These are phyloP conservation scores for Candida endomychidarum DNA, from an alignment of 805 yeast genomes.

Conservation along the genomic window DNA sequence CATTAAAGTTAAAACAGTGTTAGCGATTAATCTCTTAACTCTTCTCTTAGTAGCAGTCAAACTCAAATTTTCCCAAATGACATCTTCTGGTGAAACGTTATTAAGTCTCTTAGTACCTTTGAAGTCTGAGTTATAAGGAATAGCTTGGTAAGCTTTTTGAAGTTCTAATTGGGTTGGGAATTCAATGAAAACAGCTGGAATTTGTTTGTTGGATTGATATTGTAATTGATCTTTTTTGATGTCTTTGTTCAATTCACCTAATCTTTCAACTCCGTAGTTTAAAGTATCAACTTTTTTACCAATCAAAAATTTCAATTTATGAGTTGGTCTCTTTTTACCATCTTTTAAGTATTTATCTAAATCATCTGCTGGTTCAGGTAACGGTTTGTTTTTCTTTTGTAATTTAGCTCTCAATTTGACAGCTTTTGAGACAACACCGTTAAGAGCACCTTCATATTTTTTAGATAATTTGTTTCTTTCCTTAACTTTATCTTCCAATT, in stretches of 20 bases:
- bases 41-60: constrained; percentile 57
- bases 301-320: constrained; percentile 64
- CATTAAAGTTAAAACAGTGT: constrained; percentile 59
- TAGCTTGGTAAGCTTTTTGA: constrained; percentile 85
- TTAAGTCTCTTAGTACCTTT: constrained; percentile 49
- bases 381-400: constrained; percentile 54
- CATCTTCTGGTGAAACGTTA: constrained; percentile 77
- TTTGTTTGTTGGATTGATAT: constrained; percentile 50
- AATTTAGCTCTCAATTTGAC: constrained; percentile 55
- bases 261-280: constrained; percentile 62
- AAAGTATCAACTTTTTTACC: constrained; percentile 88
- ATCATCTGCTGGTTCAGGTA: constrained; percentile 58
- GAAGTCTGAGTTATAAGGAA: constrained; percentile 54
- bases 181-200: constrained; percentile 75
- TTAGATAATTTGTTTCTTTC: constrained; percentile 61
- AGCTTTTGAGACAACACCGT: constrained; percentile 58
- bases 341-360: constrained; percentile 64
- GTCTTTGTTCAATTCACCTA: constrained; percentile 68
- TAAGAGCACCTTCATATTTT: constrained; percentile 67
- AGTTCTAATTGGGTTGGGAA: constrained; percentile 84
- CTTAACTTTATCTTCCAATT: constrained; percentile 54
- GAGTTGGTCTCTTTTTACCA: constrained; percentile 76
- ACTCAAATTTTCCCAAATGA: constrained; percentile 78
- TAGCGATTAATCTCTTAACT: constrained; percentile 57
- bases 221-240: constrained; percentile 58